Evolutionary conservation across 495 filamentous ascomycete species (phyloP).

Genomic region (Aeminium ludgeri): DNA sequence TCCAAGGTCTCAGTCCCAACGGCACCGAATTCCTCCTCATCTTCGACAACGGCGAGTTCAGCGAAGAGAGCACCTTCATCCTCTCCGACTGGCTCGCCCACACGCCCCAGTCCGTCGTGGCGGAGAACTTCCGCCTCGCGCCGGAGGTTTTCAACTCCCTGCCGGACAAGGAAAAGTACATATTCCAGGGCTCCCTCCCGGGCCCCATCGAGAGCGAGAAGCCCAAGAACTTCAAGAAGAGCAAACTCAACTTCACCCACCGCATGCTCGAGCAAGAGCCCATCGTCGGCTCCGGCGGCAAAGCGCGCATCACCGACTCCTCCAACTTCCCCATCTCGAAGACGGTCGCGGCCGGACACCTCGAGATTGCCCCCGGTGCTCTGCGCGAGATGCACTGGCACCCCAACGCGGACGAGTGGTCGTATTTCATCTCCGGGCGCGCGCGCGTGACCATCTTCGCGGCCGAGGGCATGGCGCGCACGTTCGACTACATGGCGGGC

Average conservation of each 20-base stretch:
- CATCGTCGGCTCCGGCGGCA: constrained; percentile 40
- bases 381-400: constrained; percentile 77
- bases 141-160: constrained; percentile 42
- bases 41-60: constrained; percentile 52
- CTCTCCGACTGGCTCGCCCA: constrained; percentile 52
- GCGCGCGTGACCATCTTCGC: constrained; percentile 51
- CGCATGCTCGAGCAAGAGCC: constrained; percentile 38
- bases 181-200: constrained; percentile 42
- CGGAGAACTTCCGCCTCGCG: constrained; percentile 46
- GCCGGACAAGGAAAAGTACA: constrained; percentile 46
- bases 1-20: constrained; percentile 47
- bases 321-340: constrained; percentile 47
- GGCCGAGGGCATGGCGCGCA: constrained; percentile 39
- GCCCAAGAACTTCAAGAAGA: constrained; percentile 36
- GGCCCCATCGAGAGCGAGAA: constrained; percentile 32
- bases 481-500: constrained; percentile 60
- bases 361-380: constrained; percentile 48
- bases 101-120: constrained; percentile 43
- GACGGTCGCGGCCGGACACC: constrained; percentile 45
- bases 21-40: constrained; percentile 56
- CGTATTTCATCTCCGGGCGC: constrained; percentile 51
- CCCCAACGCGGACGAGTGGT: constrained; percentile 57
- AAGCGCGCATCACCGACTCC: constrained; percentile 47
- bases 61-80: constrained; percentile 53
- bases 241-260: constrained; percentile 43